These are phyloP conservation scores for Arthrobotrys pseudoclavata DNA, from an alignment of 2,329 filamentous ascomycete species.

Conservation along the genomic window DNA sequence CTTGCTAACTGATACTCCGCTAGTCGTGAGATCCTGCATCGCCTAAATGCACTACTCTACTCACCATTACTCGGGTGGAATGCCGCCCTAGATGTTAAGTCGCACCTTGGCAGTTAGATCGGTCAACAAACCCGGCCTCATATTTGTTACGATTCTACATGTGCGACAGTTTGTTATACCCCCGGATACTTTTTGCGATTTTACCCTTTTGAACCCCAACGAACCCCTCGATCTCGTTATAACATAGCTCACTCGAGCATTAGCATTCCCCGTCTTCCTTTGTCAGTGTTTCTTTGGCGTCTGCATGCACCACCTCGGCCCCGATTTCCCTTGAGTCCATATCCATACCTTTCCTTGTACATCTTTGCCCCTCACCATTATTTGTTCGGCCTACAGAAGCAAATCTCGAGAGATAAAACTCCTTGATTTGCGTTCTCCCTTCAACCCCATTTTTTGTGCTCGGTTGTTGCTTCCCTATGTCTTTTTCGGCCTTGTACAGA, in stretches of 20 bases:
- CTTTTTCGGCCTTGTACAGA: constrained; percentile 51
- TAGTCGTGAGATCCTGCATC: constrained; percentile 59
- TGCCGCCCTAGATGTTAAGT: constrained; percentile 8
- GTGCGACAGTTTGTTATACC: constrained; percentile 36
- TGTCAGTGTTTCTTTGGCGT: constrained; percentile 58
- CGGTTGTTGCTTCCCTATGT: constrained; percentile 37
- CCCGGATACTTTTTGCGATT: constrained; percentile 30
- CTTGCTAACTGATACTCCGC: constrained; percentile 12
- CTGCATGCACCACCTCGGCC: constrained; percentile 59
- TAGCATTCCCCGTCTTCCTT: constrained; percentile 46
- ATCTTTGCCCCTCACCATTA: constrained; percentile 51
- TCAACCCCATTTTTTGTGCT: constrained; percentile 15
- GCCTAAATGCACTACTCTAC: constrained; percentile 25
- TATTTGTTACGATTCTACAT: constrained; percentile 30
- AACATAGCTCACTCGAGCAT: constrained; percentile 40
- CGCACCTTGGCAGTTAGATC: neutral
- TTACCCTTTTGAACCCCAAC: constrained; percentile 4
- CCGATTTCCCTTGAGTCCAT: constrained; percentile 55
- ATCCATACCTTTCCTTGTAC: constrained; percentile 59
- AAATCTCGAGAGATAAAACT: constrained; percentile 15
- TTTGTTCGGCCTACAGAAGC: constrained; percentile 15
- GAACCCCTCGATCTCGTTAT: constrained; percentile 32
- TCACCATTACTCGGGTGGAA: neutral
- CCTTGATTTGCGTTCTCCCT: constrained; percentile 12
- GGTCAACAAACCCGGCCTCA: constrained; percentile 8